These are phyloP conservation scores for Tillandsia leiboldiana DNA, from an alignment of 176 grass and related monocot genomes.

Conservation along the genomic window DNA sequence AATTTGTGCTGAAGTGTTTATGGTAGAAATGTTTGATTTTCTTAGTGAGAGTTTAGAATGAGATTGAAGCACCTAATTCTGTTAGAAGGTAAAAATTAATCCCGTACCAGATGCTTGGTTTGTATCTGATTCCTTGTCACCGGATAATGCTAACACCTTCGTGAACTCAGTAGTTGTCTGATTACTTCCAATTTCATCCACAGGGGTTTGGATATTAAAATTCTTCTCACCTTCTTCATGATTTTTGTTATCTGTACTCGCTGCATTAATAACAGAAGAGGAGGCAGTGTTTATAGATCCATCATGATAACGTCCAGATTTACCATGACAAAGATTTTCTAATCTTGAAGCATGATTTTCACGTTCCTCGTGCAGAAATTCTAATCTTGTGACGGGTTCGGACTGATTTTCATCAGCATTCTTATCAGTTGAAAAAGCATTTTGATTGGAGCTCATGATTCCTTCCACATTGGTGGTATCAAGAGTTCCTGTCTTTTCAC, in stretches of 20 bases:
- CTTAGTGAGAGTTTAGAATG: background rate
- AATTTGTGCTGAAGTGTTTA: too few species aligned
- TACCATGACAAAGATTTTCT: background rate
- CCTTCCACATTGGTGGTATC: constrained; percentile 2
- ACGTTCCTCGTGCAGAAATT: background rate
- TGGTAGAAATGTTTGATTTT: background rate
- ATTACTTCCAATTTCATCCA: constrained; percentile 8
- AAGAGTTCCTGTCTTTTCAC: background rate
- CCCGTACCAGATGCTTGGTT: constrained; percentile 27
- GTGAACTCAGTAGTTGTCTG: background rate
- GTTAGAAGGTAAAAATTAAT: constrained; percentile 5
- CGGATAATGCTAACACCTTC: background rate
- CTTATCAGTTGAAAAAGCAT: constrained; percentile 8
- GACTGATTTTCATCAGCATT: constrained; percentile 3
- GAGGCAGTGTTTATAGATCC: background rate
- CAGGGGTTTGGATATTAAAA: constrained; percentile 8
- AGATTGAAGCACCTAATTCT: background rate
- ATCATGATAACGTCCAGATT: background rate
- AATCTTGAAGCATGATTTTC: background rate
- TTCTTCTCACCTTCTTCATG: background rate
- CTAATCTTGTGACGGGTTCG: background rate
- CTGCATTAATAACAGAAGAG: constrained; percentile 4
- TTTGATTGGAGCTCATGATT: background rate
- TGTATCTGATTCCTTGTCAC: constrained; percentile 14
- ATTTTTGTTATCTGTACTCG: background rate